Conservation (phyloP, 768 basidiomycete species). For the Coprinopsis marcescibilis region DNA sequence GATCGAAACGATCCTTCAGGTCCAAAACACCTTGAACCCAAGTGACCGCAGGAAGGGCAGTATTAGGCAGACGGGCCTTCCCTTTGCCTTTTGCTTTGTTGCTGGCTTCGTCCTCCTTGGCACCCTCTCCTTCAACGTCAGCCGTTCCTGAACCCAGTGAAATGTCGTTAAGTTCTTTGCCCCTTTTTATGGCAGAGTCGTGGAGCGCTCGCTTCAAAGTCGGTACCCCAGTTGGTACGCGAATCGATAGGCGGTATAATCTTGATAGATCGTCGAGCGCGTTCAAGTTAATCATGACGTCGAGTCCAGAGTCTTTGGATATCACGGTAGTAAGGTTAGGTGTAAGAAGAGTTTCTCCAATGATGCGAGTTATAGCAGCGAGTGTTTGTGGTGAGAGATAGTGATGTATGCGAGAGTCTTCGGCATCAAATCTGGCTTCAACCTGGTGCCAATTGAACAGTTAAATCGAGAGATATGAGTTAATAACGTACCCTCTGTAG, state of each 20-base stretch:
- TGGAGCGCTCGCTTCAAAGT: conserved; percentile 63
- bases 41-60: conserved; percentile 63
- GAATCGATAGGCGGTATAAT: conserved; percentile 69
- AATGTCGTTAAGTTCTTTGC: conserved; percentile 71
- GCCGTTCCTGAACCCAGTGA: conserved; percentile 33
- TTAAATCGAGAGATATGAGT: not conserved
- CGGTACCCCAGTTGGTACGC: conserved; percentile 61
- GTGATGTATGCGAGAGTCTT: conserved; percentile 78
- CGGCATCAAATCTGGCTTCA: conserved; percentile 74
- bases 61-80: conserved; percentile 39
- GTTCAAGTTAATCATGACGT: conserved; percentile 80
- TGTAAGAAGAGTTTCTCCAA: conserved; percentile 72
- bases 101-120: conserved; percentile 29
- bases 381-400: conserved; percentile 79
- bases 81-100: conserved; percentile 38
- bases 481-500: conserved; percentile 57
- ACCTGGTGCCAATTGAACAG: conserved; percentile 45
- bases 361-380: conserved; percentile 60
- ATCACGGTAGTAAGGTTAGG: conserved; percentile 74
- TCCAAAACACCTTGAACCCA: conserved; percentile 93
- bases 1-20: conserved; percentile 89
- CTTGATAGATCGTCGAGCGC: conserved; percentile 72
- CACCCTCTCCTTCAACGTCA: conserved; percentile 25
- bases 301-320: conserved; percentile 74
- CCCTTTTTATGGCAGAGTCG: conserved; percentile 65